Conservation (phyloP, 2,329 filamentous ascomycete species). For the Penicillium freii region DNA sequence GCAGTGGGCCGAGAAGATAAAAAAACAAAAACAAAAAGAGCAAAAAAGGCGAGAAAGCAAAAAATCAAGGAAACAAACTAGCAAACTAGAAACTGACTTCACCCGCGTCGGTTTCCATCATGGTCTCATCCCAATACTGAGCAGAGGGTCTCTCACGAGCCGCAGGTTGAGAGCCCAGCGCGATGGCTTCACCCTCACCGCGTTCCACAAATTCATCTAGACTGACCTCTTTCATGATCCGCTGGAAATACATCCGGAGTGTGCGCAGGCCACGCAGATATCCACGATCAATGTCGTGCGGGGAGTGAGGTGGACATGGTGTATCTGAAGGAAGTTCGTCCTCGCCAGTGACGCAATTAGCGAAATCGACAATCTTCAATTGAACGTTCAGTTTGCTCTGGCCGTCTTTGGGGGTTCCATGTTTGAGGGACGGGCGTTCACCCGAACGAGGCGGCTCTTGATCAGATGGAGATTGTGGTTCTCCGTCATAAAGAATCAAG, state of each 20-base stretch:
- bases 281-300: conserved; percentile 77
- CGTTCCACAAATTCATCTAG: conserved; percentile 46
- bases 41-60: not conserved
- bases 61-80: not conserved
- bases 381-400: conserved; percentile 54
- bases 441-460: conserved; percentile 22
- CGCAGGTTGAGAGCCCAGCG: conserved; percentile 34
- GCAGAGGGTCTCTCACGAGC: conserved; percentile 32
- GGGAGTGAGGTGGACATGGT: conserved; percentile 76
- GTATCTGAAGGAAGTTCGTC: conserved; percentile 60
- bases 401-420: conserved; percentile 35
- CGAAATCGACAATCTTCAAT: conserved; percentile 97
- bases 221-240: conserved; percentile 76
- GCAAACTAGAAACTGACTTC: conserved; percentile 43
- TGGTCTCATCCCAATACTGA: conserved; percentile 43
- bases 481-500: conserved; percentile 95
- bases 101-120: conserved; percentile 44
- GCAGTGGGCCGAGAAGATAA: conserved; percentile 1
- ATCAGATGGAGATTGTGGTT: conserved; percentile 31
- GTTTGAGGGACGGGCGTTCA: conserved; percentile 35
- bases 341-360: conserved; percentile 90
- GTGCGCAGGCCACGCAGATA: conserved; percentile 82
- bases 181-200: conserved; percentile 44
- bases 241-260: conserved; percentile 78
- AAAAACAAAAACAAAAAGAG: not conserved